Evolutionary conservation across 345 rosid species (phyloP), one percentile per base, ranked within the genome.

Genomic region (Salix arbutifolia): DNA sequence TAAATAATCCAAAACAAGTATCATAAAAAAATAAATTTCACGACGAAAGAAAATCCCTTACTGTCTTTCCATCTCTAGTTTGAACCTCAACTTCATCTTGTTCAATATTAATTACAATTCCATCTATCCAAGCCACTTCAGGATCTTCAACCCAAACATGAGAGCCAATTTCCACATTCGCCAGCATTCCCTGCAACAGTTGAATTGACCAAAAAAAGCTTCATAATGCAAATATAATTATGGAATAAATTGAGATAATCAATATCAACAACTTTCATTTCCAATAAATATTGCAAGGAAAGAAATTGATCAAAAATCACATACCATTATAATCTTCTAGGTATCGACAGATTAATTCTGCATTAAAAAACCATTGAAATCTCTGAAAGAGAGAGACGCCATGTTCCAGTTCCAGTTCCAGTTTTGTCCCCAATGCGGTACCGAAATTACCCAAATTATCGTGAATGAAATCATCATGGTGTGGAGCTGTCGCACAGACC

Each of bases 121-220:
- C 98, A 82, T 89, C 92, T 53, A 81, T 62, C 92, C 96, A 94
- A 64, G 90, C 94, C 17, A 70, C 61, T 4, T 88, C 85, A 5
- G 88, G 83, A 82, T 92, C 92, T 80, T 67, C 90, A 76, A 91
- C 86, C 98, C 98, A 94, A 58, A 94, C 82, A 82, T 87, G 93
- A 74, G 92, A 82, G 78, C 92, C 97, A 58, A 84, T 81, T 60
- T 76, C 67, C 65, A 94, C 81, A 46, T 84, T 86, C 62, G 71
- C 79, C 28, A 80, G 72, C 82, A 82, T 85, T 21, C 70, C 85
- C 89, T 85, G 85, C 71, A 79, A 21, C 62, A 42, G 10, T 56
- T 38, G 21, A 42, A 65, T 62, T 62, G 2, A n/a, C 6, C 26
- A 23, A 28, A 46, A 14, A 12, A 12, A 12, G 3, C 50, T 46